Conservation (phyloP, 805 yeast species). For the Pichia kluyveri region DNA sequence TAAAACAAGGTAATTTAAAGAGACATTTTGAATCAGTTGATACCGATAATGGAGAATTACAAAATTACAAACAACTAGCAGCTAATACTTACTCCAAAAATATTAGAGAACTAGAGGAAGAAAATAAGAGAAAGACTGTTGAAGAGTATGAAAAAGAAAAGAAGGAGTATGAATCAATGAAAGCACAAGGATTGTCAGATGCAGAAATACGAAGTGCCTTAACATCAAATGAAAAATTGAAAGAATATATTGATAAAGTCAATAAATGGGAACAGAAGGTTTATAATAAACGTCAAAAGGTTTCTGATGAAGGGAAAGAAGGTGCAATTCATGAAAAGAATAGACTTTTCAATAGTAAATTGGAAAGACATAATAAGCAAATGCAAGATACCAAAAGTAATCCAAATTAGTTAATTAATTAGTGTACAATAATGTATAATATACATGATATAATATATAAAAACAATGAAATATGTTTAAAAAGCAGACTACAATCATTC, state of each 20-base stretch:
- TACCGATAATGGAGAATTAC: constrained; percentile 28
- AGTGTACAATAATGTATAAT: neutral
- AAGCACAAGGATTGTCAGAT: constrained; percentile 16
- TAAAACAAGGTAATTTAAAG: neutral
- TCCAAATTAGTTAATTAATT: neutral
- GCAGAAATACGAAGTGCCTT: constrained; percentile 16
- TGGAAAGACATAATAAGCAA: constrained; percentile 33
- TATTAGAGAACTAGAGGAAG: constrained; percentile 26
- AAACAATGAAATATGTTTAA: neutral
- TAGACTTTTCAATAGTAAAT: constrained; percentile 62
- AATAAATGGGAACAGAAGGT: constrained; percentile 30
- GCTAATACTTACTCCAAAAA: constrained; percentile 51
- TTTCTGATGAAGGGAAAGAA: constrained; percentile 27
- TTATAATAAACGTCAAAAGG: constrained; percentile 29
- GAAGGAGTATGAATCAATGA: constrained; percentile 16
- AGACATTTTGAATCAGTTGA: constrained; percentile 27
- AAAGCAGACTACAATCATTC: too few relatives aligned
- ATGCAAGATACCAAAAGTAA: constrained; percentile 18
- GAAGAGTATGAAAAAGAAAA: constrained; percentile 37
- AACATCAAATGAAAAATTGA: constrained; percentile 30
- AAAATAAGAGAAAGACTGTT: constrained; percentile 14
- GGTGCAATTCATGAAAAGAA: constrained; percentile 62
- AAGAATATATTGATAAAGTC: constrained; percentile 26
- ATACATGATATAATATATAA: neutral
- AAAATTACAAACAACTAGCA: constrained; percentile 48